Conservation (phyloP, 768 basidiomycete species). For the Mycena floridula region DNA sequence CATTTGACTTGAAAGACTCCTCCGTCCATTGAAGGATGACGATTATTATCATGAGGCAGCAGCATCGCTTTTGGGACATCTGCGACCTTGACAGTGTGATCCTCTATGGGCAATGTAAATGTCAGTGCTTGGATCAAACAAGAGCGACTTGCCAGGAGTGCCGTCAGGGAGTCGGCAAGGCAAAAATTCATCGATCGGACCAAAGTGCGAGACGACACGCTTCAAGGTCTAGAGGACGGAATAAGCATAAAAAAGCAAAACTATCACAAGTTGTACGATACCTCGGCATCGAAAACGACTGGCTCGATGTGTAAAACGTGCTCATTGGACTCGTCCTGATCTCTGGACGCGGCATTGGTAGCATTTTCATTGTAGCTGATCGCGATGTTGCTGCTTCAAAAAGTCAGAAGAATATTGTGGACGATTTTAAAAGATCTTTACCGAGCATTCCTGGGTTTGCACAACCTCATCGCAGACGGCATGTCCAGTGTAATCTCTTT, state of each 20-base stretch:
- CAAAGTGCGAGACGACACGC: conserved; percentile 53
- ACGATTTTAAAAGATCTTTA: neutral
- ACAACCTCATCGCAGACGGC: conserved; percentile 57
- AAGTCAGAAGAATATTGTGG: neutral
- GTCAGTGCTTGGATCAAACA: neutral
- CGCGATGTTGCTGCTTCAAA: conserved; percentile 33
- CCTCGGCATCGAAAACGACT: conserved; percentile 55
- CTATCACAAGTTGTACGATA: conserved; percentile 17
- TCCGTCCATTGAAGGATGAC: conserved; percentile 48
- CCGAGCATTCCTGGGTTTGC: conserved; percentile 44
- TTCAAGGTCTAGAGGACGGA: conserved; percentile 37
- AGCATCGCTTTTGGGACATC: conserved; percentile 20
- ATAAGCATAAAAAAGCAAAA: neutral
- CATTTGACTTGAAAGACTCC: conserved; percentile 77
- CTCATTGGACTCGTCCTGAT: conserved; percentile 20
- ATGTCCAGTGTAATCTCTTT: conserved; percentile 38
- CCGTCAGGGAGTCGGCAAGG: neutral
- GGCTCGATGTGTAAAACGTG: conserved; percentile 45
- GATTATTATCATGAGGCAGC: conserved; percentile 51
- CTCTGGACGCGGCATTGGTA: conserved; percentile 9
- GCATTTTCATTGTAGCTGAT: conserved; percentile 17
- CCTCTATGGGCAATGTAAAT: neutral
- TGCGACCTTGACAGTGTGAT: neutral
- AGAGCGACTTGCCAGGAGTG: neutral
- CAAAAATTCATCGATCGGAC: conserved; percentile 53